These are phyloP conservation scores for Seminavis robusta DNA, from an alignment of 108 stramenopile species.

Conservation along the genomic window DNA sequence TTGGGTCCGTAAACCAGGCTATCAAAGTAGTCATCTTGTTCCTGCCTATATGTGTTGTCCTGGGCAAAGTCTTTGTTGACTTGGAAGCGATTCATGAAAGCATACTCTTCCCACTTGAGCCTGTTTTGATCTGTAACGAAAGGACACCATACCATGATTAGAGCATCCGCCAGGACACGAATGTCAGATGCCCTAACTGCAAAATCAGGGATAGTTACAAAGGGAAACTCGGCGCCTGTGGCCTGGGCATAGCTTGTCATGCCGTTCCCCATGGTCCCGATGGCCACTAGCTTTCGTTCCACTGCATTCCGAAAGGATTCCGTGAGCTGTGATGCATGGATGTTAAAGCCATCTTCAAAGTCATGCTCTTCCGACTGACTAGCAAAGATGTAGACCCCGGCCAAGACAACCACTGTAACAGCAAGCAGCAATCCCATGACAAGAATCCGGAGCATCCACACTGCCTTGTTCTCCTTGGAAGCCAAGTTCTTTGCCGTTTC, in stretches of 20 bases:
- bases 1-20: background rate
- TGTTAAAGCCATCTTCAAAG: background rate
- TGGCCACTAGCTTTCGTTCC: background rate
- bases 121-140: background rate
- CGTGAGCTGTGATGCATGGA: background rate
- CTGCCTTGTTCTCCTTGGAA: too few species aligned
- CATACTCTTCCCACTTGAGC: background rate
- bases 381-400: too few species aligned
- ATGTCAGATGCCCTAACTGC: background rate
- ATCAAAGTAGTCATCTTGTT: too few species aligned
- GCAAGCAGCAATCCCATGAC: too few species aligned
- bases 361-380: background rate
- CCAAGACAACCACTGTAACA: too few species aligned
- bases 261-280: background rate
- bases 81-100: background rate
- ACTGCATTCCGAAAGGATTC: background rate
- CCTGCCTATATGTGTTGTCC: too few species aligned
- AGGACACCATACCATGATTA: background rate
- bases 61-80: background rate
- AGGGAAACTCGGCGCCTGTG: background rate
- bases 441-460: too few species aligned
- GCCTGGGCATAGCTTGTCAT: background rate
- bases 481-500: too few species aligned
- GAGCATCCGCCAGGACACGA: background rate
- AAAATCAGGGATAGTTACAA: conserved; percentile 4